Evolutionary conservation across 2,329 filamentous ascomycete genomes (phyloP), one percentile per base, ranked within the genome.

Genomic region (Calonectria pseudoreteaudii): DNA sequence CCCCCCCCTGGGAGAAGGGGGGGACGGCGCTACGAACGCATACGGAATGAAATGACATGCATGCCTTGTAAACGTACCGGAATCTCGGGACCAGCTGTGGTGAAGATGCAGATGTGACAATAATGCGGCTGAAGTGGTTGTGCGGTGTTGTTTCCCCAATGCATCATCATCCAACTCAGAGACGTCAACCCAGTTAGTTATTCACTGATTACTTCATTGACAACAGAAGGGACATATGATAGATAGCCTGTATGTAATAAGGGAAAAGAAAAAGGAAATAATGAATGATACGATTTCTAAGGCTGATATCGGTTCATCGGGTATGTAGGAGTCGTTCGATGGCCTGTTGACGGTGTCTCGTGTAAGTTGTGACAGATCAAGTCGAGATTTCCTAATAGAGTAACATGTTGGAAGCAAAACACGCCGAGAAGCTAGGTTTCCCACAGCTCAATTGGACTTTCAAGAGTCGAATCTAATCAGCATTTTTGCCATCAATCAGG

Each of bases 41-140:
- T 64, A 67, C 44, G 65, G 70, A 72, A 72, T 72, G 53, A 72
- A 72, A 72, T 31, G 44, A 72, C 47, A 72, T 72, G 70, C 70
- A 72, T 62, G 65, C 53, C 62, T 68, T 71, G 30, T 66, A 67
- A 67, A 67, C 64, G 26, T 68, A 72, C 53, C 70, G 53, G 20
- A 44, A 31, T 18, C 26, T 41, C 69, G 69, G 69, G 64, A 52
- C 70, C 20, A 14, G 11, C 11, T 31, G 53, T 67, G 70, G 38
- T 4, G 52, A 47, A 47, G 16, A 44, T 23, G 60, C 26, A 49
- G 38, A 49, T 49, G 60, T 65, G 41, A 65, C 38, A 10, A 49
- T 47, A 2, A 53, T 44, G 70, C 44, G 70, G 64, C 56, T 68
- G 64, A 56, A 49, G 44, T 18, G 28, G 36, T 50, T 28, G n/a